Base-by-base conservation (phyloP, 2,329 filamentous ascomycete genomes). In the Alternaria sp. region DNA sequence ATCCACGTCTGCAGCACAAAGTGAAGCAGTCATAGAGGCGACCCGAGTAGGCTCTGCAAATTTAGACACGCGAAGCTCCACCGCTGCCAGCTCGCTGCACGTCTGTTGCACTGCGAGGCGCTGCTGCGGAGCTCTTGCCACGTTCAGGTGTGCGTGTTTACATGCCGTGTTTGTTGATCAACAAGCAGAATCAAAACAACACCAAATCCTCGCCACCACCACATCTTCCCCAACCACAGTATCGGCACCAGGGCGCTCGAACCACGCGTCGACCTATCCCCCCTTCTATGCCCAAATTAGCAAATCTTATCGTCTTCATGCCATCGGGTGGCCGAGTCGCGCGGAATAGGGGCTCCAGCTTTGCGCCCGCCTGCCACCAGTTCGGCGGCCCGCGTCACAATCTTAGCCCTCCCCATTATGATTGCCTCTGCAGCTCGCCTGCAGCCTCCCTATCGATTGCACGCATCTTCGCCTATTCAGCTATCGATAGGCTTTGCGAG, bases 381-480 rank as follows among this genome's bases (percentile, higher is more conserved):
- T 60, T 60, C 61, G 67, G 61, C 69, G 68, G 68, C 57, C 68
- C 65, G 67, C 59, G 61, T 26, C 58, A 52, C 54, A 49, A 17
- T 51, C 61, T 73, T 72, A 69, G 57, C 64, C 74, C 73, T 76
- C 74, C 74, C 69, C 75, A 75, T 70, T 73, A 73, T 76, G 69
- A 73, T 75, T 71, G 67, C 49, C 63, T 64, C 51, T 70, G 68
- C 64, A 67, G 61, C 67, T 60, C 60, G 61, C 65, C 61, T 67
- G 46, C 67, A 61, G 40, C 49, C 43, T 55, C 59, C 61, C 61
- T 68, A 70, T 69, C 65, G 65, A 66, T 68, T 69, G 54, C 46
- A 40, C 54, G 17, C 45, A 9, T 17, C 19, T 23, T 30, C 57
- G 61, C 61, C 61, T 51, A 61, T 64, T 57, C 32, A 21, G 52